These are phyloP conservation scores for Thelephora terrestris DNA, from an alignment of 1,284 basidiomycete genomes.

Conservation along the genomic window DNA sequence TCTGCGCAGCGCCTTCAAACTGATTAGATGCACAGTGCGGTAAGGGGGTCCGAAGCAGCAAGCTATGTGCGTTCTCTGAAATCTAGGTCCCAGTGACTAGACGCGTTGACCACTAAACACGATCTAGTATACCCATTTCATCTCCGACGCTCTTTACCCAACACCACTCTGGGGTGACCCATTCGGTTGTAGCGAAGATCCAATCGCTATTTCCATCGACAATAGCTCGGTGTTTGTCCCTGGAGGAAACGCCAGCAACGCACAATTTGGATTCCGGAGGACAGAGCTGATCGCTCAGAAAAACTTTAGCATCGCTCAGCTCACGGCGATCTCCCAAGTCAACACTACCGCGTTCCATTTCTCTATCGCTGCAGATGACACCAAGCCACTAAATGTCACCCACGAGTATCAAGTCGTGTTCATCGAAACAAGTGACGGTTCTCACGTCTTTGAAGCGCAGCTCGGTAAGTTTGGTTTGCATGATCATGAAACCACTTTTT, in stretches of 20 bases:
- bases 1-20: not conserved
- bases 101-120: not conserved
- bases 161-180: conserved; percentile 42
- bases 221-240: conserved; percentile 51
- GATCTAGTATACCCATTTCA: conserved; percentile 36
- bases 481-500: not conserved
- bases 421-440: conserved; percentile 47
- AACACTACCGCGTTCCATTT: conserved; percentile 45
- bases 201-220: conserved; percentile 41
- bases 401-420: conserved; percentile 59
- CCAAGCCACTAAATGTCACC: conserved; percentile 34
- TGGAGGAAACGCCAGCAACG: conserved; percentile 26
- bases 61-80: conserved; percentile 29
- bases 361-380: conserved; percentile 37
- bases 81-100: not conserved
- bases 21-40: conserved; percentile 26
- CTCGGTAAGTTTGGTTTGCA: conserved; percentile 27
- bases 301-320: conserved; percentile 27
- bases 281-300: conserved; percentile 43
- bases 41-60: conserved; percentile 40
- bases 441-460: conserved; percentile 47
- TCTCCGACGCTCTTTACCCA: conserved; percentile 27
- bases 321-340: conserved; percentile 32
- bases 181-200: conserved; percentile 28
- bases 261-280: conserved; percentile 46